phyloP scores from a whole-genome alignment of 768 basidiomycete genomes.

The Russula brevipes region DNA sequence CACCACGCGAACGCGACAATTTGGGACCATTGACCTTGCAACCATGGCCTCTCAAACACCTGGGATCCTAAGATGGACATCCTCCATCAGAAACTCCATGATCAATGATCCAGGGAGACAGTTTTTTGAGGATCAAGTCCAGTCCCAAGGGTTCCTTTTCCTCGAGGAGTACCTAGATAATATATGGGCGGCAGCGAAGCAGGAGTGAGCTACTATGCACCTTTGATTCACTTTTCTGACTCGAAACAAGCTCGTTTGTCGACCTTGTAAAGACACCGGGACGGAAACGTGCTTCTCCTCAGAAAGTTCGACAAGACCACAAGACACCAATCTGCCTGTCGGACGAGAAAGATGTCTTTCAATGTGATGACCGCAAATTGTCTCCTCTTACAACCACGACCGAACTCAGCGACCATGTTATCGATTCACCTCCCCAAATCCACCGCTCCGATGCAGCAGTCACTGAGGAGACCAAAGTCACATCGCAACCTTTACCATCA shows the following conservation, averaged over 20 bases:
- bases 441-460: neutral
- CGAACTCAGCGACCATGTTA: neutral
- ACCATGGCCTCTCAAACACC: conserved; percentile 23
- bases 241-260: conserved; percentile 52
- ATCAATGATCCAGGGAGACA: conserved; percentile 66
- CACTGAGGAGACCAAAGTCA: conserved; percentile 14
- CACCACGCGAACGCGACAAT: neutral
- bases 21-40: neutral
- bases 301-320: conserved; percentile 42
- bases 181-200: conserved; percentile 59
- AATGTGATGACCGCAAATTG: conserved; percentile 4
- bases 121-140: conserved; percentile 66
- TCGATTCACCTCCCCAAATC: neutral
- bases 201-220: conserved; percentile 44
- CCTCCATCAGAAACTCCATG: conserved; percentile 62
- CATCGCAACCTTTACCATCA: neutral
- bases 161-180: conserved; percentile 72
- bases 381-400: neutral
- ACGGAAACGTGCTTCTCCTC: conserved; percentile 54
- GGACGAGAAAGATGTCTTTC: conserved; percentile 47
- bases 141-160: conserved; percentile 71
- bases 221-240: conserved; percentile 1
- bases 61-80: conserved; percentile 66
- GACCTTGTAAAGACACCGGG: conserved; percentile 83
- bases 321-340: conserved; percentile 50